A percentile compares a stretch with the other conserved stretches of the same genome.
These are phyloP conservation scores for Thelonectria rubi DNA, from an alignment of 2,329 filamentous ascomycete genomes.

Conservation along the genomic window DNA sequence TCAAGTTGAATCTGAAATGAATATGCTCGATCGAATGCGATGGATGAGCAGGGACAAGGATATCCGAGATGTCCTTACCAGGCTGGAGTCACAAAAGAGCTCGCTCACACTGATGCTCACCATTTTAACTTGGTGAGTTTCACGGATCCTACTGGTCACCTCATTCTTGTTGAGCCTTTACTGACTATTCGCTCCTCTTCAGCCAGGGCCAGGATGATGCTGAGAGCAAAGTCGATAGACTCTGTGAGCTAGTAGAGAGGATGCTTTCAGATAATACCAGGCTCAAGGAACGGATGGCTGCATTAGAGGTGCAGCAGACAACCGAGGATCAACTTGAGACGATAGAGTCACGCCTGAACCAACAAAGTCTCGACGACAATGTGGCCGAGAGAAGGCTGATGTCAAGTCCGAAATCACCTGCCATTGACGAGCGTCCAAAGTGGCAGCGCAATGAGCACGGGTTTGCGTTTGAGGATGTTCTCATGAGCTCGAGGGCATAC, in stretches of 20 bases:
- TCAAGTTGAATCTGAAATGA: constrained; percentile 4
- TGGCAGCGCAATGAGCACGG: constrained; percentile 15
- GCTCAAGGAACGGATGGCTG: background rate
- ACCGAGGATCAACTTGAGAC: background rate
- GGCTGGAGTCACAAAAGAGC: constrained; percentile 25
- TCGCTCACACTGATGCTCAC: constrained; percentile 22
- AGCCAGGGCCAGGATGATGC: constrained; percentile 23
- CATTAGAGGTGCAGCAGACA: background rate
- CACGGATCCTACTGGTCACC: too few relatives aligned
- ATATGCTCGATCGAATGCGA: constrained; percentile 3
- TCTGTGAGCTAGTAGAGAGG: constrained; percentile 18
- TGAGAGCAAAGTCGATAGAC: constrained; percentile 18
- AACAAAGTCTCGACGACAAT: background rate
- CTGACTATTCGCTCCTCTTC: background rate
- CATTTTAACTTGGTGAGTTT: constrained; percentile 19
- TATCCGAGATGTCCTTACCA: constrained; percentile 11
- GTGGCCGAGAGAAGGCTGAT: background rate
- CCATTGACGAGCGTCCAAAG: background rate
- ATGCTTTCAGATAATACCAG: background rate
- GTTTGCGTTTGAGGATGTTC: constrained; percentile 16
- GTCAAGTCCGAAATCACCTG: background rate
- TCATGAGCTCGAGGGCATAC: constrained; percentile 22
- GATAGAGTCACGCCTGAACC: background rate
- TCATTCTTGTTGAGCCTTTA: background rate
- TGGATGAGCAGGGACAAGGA: constrained; percentile 20